A percentile compares a stretch with the other conserved stretches of the same genome.
phyloP scores from a whole-genome alignment of 441 rosid species.

The Manihot esculenta region DNA sequence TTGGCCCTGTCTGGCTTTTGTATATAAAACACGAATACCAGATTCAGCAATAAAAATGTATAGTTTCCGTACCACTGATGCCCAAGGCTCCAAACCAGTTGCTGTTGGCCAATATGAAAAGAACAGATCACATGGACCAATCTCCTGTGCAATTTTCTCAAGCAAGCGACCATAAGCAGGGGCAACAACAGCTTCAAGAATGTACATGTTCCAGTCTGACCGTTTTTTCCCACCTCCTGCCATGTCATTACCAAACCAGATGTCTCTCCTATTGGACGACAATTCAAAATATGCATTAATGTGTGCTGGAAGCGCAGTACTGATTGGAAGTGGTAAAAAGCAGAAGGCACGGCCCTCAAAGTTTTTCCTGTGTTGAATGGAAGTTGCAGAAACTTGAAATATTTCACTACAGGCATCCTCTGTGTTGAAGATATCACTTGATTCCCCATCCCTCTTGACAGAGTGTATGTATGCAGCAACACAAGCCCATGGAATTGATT shows the following conservation, averaged over 20 bases:
- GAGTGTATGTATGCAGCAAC: conserved; percentile 89
- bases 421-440: conserved; percentile 29
- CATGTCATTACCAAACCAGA: conserved; percentile 99
- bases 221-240: conserved; percentile 96
- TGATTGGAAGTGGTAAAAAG: conserved; percentile 90
- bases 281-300: conserved; percentile 96
- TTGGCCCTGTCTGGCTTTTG: conserved; percentile 94
- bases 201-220: conserved; percentile 95
- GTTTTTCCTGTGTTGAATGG: conserved; percentile 47
- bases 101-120: conserved; percentile 90
- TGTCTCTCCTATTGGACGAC: conserved; percentile 97
- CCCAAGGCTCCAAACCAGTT: conserved; percentile 86
- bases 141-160: conserved; percentile 77
- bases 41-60: conserved; percentile 70
- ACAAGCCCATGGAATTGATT: conserved; percentile 95
- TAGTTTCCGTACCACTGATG: conserved; percentile 76
- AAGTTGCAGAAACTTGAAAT: conserved; percentile 54
- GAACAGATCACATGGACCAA: conserved; percentile 83
- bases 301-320: conserved; percentile 92
- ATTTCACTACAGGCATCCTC: conserved; percentile 38
- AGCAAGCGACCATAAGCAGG: conserved; percentile 97
- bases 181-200: conserved; percentile 81
- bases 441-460: conserved; percentile 47
- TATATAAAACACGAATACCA: conserved; percentile 74
- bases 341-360: conserved; percentile 98